Conservation (phyloP, 768 basidiomycete genomes). For the Kondoa subrosea region DNA sequence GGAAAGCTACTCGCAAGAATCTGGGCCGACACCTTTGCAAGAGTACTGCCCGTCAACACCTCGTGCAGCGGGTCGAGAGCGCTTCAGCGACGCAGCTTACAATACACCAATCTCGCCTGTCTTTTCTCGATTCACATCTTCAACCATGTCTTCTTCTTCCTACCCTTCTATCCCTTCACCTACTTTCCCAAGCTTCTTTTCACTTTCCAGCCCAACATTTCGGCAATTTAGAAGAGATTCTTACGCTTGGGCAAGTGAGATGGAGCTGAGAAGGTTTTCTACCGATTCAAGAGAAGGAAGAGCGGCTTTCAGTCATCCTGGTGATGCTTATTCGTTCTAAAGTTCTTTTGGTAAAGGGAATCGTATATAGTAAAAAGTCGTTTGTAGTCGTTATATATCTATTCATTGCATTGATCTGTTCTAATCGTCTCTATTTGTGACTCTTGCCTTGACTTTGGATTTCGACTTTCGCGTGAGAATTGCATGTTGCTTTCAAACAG, state of each 20-base stretch:
- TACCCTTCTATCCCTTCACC: not conserved
- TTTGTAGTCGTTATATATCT: too few species aligned
- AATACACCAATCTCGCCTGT: not conserved
- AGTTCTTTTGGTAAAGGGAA: too few species aligned
- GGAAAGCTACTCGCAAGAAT: not conserved
- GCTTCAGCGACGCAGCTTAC: not conserved
- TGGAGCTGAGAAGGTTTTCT: not conserved
- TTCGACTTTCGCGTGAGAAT: too few species aligned
- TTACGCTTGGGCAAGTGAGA: not conserved
- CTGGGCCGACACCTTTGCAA: not conserved
- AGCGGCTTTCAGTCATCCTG: not conserved
- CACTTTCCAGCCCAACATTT: not conserved
- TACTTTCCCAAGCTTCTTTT: slow-evolving; percentile 2
- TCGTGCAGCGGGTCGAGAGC: not conserved
- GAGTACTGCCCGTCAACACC: not conserved
- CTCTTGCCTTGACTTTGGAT: too few species aligned
- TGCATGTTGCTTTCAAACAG: slow-evolving; percentile 4
- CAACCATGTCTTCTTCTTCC: not conserved
- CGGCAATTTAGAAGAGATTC: not conserved
- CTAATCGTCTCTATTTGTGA: too few species aligned
- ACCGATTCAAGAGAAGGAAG: not conserved
- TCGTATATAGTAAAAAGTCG: too few species aligned
- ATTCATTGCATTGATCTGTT: too few species aligned
- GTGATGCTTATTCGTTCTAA: too few species aligned
- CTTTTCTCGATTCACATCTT: not conserved